Percentiles rank a stretch among this genome's conserved stretches.
Conservation (phyloP, 805 yeast species). For the Ogataea glucozyma region DNA sequence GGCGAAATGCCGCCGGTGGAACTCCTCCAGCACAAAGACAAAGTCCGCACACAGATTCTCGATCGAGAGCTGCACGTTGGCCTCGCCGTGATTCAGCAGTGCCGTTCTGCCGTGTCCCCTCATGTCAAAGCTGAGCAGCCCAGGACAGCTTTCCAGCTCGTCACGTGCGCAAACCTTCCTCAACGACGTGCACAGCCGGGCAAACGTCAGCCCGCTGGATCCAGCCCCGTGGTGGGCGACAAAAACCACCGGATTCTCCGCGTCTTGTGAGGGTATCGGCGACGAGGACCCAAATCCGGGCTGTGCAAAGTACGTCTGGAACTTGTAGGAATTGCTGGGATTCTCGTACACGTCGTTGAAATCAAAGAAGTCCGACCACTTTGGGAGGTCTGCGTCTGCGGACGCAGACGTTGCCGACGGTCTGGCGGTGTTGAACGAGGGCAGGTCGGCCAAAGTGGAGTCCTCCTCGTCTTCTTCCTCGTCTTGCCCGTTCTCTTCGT, state of each 20-base stretch:
- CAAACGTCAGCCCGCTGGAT: slow-evolving; percentile 79
- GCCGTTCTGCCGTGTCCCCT: slow-evolving; percentile 79
- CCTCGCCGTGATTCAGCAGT: slow-evolving; percentile 21
- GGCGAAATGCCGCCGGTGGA: slow-evolving; percentile 31
- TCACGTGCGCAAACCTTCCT: slow-evolving; percentile 34
- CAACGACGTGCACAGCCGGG: slow-evolving; percentile 49
- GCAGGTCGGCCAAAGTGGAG: slow-evolving; percentile 12
- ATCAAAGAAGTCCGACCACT: slow-evolving; percentile 40
- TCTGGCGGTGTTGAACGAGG: no score
- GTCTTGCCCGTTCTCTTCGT: slow-evolving; percentile 9
- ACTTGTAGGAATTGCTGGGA: slow-evolving; percentile 32
- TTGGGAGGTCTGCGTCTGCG: slow-evolving; percentile 13
- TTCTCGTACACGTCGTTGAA: slow-evolving; percentile 26
- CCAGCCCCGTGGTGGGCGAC: slow-evolving; percentile 96
- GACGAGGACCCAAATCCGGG: no score
- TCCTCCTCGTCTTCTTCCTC: slow-evolving; percentile 19
- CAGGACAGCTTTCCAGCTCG: slow-evolving; percentile 46
- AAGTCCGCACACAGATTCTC: slow-evolving; percentile 61
- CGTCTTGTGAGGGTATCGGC: no score
- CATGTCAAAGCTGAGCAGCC: slow-evolving; percentile 71
- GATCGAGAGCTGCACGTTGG: slow-evolving; percentile 40
- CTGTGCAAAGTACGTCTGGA: slow-evolving; percentile 58
- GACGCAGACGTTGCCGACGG: no score
- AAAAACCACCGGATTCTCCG: slow-evolving; percentile 53
- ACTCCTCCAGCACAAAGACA: slow-evolving; percentile 43